Evolutionary conservation across 441 rosid genomes (phyloP), one percentile per base, ranked within the genome.

Genomic region (Syzygium syzygioides): DNA sequence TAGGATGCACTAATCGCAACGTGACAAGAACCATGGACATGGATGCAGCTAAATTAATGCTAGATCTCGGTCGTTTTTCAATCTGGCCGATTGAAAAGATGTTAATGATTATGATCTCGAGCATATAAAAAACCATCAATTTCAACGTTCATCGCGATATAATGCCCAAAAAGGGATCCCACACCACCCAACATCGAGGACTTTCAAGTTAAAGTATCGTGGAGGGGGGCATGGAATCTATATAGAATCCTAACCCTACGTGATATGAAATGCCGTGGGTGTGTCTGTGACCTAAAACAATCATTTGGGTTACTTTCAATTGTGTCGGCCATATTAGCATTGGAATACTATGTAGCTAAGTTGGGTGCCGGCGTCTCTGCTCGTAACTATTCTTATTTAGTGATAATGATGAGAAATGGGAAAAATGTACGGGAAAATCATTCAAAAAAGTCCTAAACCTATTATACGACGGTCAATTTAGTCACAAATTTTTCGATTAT

Each of bases 401-500:
- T 5, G 48, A 71, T 20, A 5, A 20, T 14, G 80, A 68, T 5
- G 32, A 28, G 26, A 28, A 60, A 26, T 14, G 5, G 15, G 50
- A 37, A 34, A 68, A 68, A 5, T 10, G 11, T 23, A 66, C 9
- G 2, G 4, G 4, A 32, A 66, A 32, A 1, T 19, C 11, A 2
- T 68, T 4, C 4, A 6, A 34, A 37, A 68, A 66, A 2, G 15
- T 68, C 48, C 4, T 5, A 19, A 34, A 34, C 23, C 23, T 64
- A 64, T 30, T 0, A 0, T 37, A 34, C 11, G 41, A 0, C 6
- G 3, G 3, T 20, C 41, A 71, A 34, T 19, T 71, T 0, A 1
- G 2, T 71, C 12, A 5, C 12, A 5, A 66, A 68, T 4, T 3
- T 30, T 13, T 26, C 26, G 26, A 25, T 59, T 59, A 0, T 11